phyloP scores from a whole-genome alignment of 805 yeast species.

The Saccharomycopsis amapae region DNA sequence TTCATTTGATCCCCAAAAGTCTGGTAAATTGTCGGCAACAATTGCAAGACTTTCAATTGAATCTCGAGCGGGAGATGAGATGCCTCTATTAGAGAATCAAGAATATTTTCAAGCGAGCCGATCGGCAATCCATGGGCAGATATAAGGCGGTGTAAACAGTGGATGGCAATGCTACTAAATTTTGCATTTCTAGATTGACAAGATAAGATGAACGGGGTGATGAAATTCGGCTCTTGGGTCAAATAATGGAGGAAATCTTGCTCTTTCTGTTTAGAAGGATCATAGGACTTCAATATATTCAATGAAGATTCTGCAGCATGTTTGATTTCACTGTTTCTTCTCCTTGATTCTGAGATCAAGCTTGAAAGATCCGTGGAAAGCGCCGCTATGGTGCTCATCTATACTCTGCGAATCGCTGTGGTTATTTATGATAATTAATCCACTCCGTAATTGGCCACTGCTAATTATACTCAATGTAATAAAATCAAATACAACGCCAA shows the following conservation, averaged over 20 bases:
- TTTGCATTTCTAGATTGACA: slow-evolving; percentile 72
- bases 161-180: slow-evolving; percentile 63
- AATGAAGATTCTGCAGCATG: slow-evolving; percentile 47
- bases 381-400: slow-evolving; percentile 43
- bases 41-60: slow-evolving; percentile 79
- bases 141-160: slow-evolving; percentile 58
- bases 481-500: too few relatives aligned
- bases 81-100: slow-evolving; percentile 66
- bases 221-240: slow-evolving; percentile 44
- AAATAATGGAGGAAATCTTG: slow-evolving; percentile 30
- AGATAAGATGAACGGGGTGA: slow-evolving; percentile 63
- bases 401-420: too few relatives aligned
- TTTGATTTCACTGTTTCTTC: slow-evolving; percentile 64
- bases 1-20: slow-evolving; percentile 49
- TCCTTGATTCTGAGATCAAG: slow-evolving; percentile 60
- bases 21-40: slow-evolving; percentile 68
- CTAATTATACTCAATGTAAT: too few relatives aligned
- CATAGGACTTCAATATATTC: slow-evolving; percentile 35
- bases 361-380: slow-evolving; percentile 51
- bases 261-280: slow-evolving; percentile 27
- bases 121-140: slow-evolving; percentile 47
- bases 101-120: slow-evolving; percentile 43
- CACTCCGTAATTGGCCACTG: too few relatives aligned
- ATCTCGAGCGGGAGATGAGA: slow-evolving; percentile 72
- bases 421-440: too few relatives aligned